Conservation (phyloP, 2,329 filamentous ascomycete genomes). For the Mollisia scopiformis region DNA sequence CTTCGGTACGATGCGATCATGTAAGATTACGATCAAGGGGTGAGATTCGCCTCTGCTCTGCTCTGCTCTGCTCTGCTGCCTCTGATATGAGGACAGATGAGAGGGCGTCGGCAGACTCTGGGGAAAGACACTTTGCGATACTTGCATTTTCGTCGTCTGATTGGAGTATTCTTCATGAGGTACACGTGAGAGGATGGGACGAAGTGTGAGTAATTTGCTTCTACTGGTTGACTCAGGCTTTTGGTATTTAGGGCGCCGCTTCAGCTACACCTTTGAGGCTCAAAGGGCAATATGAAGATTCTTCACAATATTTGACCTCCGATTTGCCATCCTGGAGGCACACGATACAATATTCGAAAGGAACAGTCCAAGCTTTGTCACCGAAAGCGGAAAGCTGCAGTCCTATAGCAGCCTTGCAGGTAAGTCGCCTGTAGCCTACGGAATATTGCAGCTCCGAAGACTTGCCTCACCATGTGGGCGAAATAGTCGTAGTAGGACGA, state of each 20-base stretch:
- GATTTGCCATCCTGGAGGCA: not conserved
- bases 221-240: not conserved
- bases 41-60: too few relatives aligned
- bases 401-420: not conserved
- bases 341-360: not conserved
- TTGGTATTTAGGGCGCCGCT: not conserved
- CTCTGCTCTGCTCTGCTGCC: too few relatives aligned
- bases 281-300: not conserved
- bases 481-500: not conserved
- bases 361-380: not conserved
- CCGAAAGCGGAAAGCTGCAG: not conserved
- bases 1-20: too few relatives aligned
- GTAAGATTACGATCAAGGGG: too few relatives aligned
- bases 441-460: not conserved
- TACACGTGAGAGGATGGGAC: slow-evolving; percentile 1
- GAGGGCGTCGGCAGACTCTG: not conserved
- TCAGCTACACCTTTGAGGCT: slow-evolving; percentile 5
- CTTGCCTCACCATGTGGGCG: too few relatives aligned
- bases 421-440: too few relatives aligned
- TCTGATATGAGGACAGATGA: too few relatives aligned
- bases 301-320: not conserved
- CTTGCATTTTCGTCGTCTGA: not conserved
- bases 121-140: not conserved
- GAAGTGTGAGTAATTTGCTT: not conserved
- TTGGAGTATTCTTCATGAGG: not conserved